phyloP scores from a whole-genome alignment of 2,329 filamentous ascomycete species.

The Chrysoporthe puriensis region DNA sequence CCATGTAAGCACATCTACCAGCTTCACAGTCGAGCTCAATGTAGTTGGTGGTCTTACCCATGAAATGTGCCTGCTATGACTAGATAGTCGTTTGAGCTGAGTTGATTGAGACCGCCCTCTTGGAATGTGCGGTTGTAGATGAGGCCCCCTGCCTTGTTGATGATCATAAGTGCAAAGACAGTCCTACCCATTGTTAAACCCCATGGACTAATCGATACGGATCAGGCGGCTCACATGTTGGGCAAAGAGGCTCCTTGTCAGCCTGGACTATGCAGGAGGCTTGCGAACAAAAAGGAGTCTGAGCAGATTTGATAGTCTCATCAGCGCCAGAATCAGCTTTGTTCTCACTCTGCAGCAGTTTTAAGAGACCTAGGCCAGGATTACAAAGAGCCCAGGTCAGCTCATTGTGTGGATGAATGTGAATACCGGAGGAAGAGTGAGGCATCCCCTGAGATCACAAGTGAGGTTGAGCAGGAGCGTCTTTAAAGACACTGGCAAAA shows the following conservation, averaged over 20 bases:
- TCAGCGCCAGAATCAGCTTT: background rate
- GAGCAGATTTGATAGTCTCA: background rate
- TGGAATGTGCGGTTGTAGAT: conserved; percentile 96
- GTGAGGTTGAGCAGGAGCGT: conserved; percentile 13
- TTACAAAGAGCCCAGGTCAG: background rate
- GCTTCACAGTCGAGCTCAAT: conserved; percentile 30
- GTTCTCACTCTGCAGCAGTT: background rate
- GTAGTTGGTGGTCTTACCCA: conserved; percentile 62
- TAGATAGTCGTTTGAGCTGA: conserved; percentile 94
- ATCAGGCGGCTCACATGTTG: conserved; percentile 20
- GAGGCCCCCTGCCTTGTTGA: conserved; percentile 97
- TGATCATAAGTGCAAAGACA: conserved; percentile 92
- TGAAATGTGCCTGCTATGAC: conserved; percentile 97
- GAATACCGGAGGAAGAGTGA: background rate
- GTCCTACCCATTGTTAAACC: conserved; percentile 61
- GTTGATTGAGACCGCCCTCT: conserved; percentile 79
- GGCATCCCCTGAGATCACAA: background rate
- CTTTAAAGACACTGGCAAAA: conserved; percentile 4
- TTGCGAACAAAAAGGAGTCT: conserved; percentile 7
- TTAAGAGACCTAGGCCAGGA: background rate
- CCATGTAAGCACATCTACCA: background rate
- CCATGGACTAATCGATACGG: background rate
- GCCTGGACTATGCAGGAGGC: conserved; percentile 12
- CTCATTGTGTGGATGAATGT: background rate
- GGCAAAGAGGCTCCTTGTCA: conserved; percentile 7